Conservation (phyloP, 306 rosid genomes). For the Castanospermum australe region DNA sequence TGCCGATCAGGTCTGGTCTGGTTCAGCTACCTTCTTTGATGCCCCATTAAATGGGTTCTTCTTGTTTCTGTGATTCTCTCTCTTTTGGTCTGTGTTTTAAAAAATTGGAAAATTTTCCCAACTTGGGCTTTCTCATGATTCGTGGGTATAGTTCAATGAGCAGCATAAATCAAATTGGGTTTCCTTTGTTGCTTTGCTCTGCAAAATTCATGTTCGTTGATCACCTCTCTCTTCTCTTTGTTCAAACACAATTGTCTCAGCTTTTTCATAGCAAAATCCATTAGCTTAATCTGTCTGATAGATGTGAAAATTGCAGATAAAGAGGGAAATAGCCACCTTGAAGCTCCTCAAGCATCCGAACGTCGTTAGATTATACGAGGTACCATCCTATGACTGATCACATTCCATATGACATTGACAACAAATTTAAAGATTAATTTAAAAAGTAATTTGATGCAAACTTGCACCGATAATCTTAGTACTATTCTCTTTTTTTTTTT, state of each 20-base stretch:
- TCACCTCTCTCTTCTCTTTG: neutral
- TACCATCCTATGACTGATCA: conserved; percentile 20
- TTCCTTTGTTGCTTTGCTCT: neutral
- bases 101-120: neutral
- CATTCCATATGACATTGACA: neutral
- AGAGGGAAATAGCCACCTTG: conserved; percentile 79
- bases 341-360: conserved; percentile 84
- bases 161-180: neutral
- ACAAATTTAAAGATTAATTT: neutral
- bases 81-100: neutral
- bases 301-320: conserved; percentile 52
- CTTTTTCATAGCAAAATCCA: neutral
- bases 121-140: neutral
- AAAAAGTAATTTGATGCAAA: neutral
- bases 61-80: neutral
- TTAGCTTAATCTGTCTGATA: neutral
- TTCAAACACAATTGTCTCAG: neutral
- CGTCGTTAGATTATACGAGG: conserved; percentile 84
- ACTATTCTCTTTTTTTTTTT: neutral
- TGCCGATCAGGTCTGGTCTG: conserved; percentile 75
- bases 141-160: neutral
- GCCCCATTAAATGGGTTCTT: neutral
- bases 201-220: neutral
- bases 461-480: neutral
- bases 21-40: neutral